Base-by-base conservation (phyloP, 495 filamentous ascomycete species). In the Aspergillus hancockii region DNA sequence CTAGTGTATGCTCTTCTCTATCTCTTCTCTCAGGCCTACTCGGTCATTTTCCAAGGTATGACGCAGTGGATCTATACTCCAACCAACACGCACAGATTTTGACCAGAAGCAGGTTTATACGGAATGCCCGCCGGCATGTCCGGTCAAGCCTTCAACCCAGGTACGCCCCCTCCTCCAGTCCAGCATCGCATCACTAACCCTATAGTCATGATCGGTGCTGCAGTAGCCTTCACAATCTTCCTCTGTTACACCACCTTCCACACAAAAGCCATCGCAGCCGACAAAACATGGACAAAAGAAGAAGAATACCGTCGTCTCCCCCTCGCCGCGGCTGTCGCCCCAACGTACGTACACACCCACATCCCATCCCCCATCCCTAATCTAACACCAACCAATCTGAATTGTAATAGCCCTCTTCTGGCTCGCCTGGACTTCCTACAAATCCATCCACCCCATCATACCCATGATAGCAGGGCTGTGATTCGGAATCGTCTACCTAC, bases 351-450 rank as follows among this genome's bases (percentile, higher is more conserved):
- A n/a, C n/a, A n/a, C n/a, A n/a, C n/a, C n/a, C n/a, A n/a, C n/a
- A n/a, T n/a, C n/a, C n/a, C n/a, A n/a, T n/a, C n/a, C n/a, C n/a
- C n/a, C n/a, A n/a, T n/a, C n/a, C n/a, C n/a, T n/a, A n/a, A n/a
- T n/a, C n/a, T n/a, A n/a, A n/a, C n/a, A n/a, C n/a, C n/a, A n/a
- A n/a, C n/a, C n/a, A n/a, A n/a, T n/a, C n/a, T n/a, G n/a, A n/a
- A n/a, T n/a, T n/a, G n/a, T n/a, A n/a, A 34, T 67, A 23, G 58
- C 67, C 1, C 56, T 65, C 14, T 63, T 70, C 51, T 70, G 67
- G 67, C 54, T 70, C 30, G 64, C 57, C 34, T 69, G 67, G 67
- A 53, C 64, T 12, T 47, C 67, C 13, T 54, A 50, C 1, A 47
- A 58, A 1, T 49, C 41, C 28, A 63, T 64, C 40, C 67, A 68